These are phyloP conservation scores for Albizia julibrissin DNA, from an alignment of 306 rosid genomes.

Conservation along the genomic window DNA sequence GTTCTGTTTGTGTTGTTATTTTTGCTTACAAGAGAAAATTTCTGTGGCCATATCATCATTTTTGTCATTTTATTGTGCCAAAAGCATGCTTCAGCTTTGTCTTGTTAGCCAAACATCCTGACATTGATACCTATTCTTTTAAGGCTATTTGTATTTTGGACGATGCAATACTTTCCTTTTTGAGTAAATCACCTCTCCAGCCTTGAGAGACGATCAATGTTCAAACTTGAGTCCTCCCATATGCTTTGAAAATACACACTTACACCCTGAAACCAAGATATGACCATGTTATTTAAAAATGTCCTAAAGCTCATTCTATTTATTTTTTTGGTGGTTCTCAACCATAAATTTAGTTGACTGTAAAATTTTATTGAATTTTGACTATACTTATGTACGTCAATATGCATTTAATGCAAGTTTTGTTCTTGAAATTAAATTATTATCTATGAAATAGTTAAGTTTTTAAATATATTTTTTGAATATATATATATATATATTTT, in stretches of 20 bases:
- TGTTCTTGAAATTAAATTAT: too few species aligned
- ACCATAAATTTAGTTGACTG: too few species aligned
- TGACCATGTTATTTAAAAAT: neutral
- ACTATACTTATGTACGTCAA: too few species aligned
- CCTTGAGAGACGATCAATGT: neutral
- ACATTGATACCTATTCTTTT: neutral
- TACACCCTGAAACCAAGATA: neutral
- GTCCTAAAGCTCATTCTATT: neutral
- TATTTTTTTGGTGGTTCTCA: too few species aligned
- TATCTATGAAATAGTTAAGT: too few species aligned
- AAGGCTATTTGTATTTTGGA: neutral
- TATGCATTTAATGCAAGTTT: too few species aligned
- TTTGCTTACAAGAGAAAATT: conserved; percentile 18
- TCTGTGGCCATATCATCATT: neutral
- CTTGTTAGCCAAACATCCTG: neutral
- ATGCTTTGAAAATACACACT: neutral
- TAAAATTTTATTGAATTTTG: too few species aligned
- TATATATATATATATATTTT: too few species aligned
- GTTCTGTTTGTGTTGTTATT: conserved; percentile 26
- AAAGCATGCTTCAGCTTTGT: neutral
- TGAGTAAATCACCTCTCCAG: neutral
- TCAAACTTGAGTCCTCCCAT: neutral
- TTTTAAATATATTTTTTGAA: too few species aligned
- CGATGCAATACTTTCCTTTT: neutral
- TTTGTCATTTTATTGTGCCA: neutral